These are phyloP conservation scores for Arthroderma sp. DNA, from an alignment of 2,329 filamentous ascomycete species.

Conservation along the genomic window DNA sequence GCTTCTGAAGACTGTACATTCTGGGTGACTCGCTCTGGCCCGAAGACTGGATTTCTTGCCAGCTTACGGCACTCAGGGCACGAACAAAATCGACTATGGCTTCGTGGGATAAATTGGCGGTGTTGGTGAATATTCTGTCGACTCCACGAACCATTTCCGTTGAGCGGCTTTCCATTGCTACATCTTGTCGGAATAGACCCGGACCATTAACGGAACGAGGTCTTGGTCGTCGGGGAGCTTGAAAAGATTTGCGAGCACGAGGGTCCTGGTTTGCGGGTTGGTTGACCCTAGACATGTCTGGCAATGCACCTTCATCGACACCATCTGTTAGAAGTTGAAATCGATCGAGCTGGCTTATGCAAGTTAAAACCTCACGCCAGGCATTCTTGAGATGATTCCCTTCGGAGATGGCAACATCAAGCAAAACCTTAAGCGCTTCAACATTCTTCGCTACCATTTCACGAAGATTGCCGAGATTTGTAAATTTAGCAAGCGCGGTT, in stretches of 20 bases:
- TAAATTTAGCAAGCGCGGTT: conserved; percentile 80
- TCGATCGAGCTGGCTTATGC: conserved; percentile 87
- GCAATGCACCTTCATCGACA: conserved; percentile 81
- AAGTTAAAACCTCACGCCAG: conserved; percentile 91
- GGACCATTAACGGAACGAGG: conserved; percentile 34
- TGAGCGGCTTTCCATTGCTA: conserved; percentile 82
- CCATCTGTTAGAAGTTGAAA: conserved; percentile 90
- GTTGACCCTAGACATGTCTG: conserved; percentile 67
- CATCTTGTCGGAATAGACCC: conserved; percentile 55
- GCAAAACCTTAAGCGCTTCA: conserved; percentile 78
- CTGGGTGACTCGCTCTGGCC: conserved; percentile 89
- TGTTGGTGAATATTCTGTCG: conserved; percentile 93
- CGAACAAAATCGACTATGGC: conserved; percentile 92
- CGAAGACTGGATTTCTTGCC: conserved; percentile 97
- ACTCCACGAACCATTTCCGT: conserved; percentile 87
- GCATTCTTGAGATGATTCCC: conserved; percentile 79
- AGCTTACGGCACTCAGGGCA: conserved; percentile 87
- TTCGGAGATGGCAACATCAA: conserved; percentile 86
- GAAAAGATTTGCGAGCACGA: conserved; percentile 54
- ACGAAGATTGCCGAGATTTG: conserved; percentile 87
- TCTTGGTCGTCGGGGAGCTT: conserved; percentile 38
- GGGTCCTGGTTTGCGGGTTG: conserved; percentile 42
- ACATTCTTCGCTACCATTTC: conserved; percentile 96
- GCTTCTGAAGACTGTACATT: conserved; percentile 93
- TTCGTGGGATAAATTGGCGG: conserved; percentile 80